Percentiles rank a stretch among this genome's conserved stretches.
Conservation (phyloP, 257 asterid genomes). For the Solanum etuberosum region DNA sequence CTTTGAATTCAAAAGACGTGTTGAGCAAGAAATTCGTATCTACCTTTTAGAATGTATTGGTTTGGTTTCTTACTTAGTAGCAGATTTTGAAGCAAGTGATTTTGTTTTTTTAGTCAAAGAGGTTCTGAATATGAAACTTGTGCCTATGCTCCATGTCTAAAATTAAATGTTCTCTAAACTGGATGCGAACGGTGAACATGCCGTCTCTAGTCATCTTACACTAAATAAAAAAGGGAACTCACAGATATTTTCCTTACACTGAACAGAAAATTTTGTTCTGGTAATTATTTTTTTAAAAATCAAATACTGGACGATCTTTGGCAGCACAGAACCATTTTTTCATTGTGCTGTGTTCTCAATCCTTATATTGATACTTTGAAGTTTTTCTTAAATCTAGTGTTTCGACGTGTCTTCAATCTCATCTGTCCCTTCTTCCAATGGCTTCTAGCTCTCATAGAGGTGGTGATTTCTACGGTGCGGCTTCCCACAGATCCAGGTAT, state of each 20-base stretch:
- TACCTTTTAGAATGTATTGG: neutral
- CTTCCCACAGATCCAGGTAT: slow-evolving; percentile 64
- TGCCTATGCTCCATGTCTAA: neutral
- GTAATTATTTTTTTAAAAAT: neutral
- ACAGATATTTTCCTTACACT: neutral
- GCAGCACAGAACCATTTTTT: neutral
- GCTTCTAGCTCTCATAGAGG: slow-evolving; percentile 12
- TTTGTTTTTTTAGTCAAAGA: neutral
- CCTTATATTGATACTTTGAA: neutral
- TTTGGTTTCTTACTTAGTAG: neutral
- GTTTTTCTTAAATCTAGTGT: neutral
- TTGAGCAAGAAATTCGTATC: neutral
- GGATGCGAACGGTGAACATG: neutral
- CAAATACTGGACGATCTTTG: neutral
- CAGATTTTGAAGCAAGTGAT: neutral
- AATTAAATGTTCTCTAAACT: neutral
- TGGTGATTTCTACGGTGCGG: slow-evolving; percentile 33
- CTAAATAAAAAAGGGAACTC: neutral
- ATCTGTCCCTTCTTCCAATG: neutral
- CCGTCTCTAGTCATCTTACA: neutral
- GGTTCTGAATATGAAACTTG: neutral
- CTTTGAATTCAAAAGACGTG: neutral
- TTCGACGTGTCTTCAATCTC: neutral
- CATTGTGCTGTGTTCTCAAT: neutral
- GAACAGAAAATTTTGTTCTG: neutral